Percentiles rank a stretch among this genome's conserved stretches.
Evolutionary conservation across 495 filamentous ascomycete species (phyloP).

Genomic region (Polyplosphaeria fusca): DNA sequence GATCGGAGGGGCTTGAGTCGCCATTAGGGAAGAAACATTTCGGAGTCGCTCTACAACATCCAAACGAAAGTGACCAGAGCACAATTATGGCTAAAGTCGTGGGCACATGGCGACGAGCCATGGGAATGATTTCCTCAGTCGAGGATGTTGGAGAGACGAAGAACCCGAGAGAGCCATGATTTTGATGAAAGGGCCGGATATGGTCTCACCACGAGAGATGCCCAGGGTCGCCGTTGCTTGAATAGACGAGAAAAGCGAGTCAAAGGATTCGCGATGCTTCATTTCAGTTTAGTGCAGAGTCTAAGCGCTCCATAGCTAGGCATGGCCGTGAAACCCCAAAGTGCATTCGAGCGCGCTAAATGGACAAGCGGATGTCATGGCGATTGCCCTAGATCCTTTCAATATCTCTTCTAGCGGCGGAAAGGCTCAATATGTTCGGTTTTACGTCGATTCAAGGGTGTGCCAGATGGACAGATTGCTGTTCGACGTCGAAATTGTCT

Average conservation of each 20-base stretch:
- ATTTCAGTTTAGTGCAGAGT: too few species aligned
- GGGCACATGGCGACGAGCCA: neutral
- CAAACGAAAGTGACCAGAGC: neutral
- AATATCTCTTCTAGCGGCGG: too few species aligned
- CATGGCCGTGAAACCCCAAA: too few species aligned
- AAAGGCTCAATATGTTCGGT: neutral
- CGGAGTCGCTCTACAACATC: neutral
- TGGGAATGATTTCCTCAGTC: neutral
- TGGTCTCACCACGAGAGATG: too few species aligned
- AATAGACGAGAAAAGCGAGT: too few species aligned
- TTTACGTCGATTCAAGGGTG: neutral
- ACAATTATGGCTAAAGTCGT: neutral
- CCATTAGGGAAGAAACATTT: constrained; percentile 22
- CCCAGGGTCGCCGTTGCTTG: too few species aligned
- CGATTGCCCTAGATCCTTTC: too few species aligned
- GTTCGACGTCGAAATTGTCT: neutral
- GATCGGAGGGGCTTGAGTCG: neutral
- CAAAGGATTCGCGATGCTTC: too few species aligned
- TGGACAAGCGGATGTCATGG: too few species aligned
- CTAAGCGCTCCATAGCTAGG: too few species aligned
- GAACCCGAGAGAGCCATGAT: neutral
- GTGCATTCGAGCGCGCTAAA: too few species aligned
- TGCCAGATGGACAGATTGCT: neutral
- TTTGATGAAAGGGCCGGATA: neutral
- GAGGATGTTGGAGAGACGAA: neutral